These are phyloP conservation scores for Aspergillus quadrilineatus DNA, from an alignment of 2,329 filamentous ascomycete genomes.

Conservation along the genomic window DNA sequence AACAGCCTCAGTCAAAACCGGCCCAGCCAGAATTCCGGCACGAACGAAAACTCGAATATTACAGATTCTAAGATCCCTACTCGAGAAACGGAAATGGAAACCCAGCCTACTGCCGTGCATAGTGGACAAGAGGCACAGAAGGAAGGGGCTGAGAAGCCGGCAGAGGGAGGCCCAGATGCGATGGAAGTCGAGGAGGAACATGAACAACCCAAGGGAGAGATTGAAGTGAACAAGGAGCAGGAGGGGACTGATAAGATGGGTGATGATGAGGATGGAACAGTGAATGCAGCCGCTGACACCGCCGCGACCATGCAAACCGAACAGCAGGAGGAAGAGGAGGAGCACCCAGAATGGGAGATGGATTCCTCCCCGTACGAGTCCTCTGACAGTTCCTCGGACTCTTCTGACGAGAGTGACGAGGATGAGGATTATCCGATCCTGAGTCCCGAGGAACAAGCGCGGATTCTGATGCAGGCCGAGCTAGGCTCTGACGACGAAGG, in stretches of 20 bases:
- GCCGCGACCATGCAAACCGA: constrained; percentile 13
- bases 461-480: constrained; percentile 80
- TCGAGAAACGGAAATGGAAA: not conserved
- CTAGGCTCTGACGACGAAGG: constrained; percentile 76
- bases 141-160: constrained; percentile 9
- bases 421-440: constrained; percentile 68
- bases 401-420: constrained; percentile 56
- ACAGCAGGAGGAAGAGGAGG: constrained; percentile 38
- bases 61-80: not conserved
- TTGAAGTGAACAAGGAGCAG: constrained; percentile 4
- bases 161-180: constrained; percentile 17
- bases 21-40: constrained; percentile 7
- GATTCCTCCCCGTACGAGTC: constrained; percentile 76
- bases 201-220: constrained; percentile 9
- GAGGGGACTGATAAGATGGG: constrained; percentile 3
- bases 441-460: constrained; percentile 77
- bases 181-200: constrained; percentile 31
- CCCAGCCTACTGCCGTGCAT: not conserved
- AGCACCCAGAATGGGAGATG: constrained; percentile 77
- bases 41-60: not conserved
- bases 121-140: constrained; percentile 2
- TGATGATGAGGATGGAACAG: not conserved
- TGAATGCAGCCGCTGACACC: constrained; percentile 11
- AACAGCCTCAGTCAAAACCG: constrained; percentile 18
- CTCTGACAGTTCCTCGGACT: constrained; percentile 60